Percentiles rank a stretch among this genome's conserved stretches.
Evolutionary conservation across 2,329 filamentous ascomycete genomes (phyloP).

Genomic region (Meredithiella fracta): DNA sequence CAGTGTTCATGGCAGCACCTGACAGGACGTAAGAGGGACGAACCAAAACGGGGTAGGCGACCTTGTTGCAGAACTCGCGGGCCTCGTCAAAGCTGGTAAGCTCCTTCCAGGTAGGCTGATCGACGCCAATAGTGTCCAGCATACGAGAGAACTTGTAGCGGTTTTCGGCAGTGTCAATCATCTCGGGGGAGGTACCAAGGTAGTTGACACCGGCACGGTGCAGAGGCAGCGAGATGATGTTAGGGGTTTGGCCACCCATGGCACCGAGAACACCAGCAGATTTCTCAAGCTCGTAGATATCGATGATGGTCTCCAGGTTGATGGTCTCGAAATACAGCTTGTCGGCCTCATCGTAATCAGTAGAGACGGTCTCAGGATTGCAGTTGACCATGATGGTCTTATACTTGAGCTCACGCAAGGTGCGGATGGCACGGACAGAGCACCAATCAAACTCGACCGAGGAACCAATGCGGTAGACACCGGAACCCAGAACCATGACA

Average conservation of each 20-base stretch:
- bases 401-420: slow-evolving; percentile 63
- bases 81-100: slow-evolving; percentile 89
- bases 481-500: slow-evolving; percentile 89
- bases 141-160: slow-evolving; percentile 97
- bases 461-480: slow-evolving; percentile 92
- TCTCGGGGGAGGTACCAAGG: slow-evolving; percentile 88
- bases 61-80: slow-evolving; percentile 67
- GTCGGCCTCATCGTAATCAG: slow-evolving; percentile 90
- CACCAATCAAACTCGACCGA: slow-evolving; percentile 99
- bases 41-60: slow-evolving; percentile 85
- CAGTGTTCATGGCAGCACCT: slow-evolving; percentile 97
- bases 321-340: slow-evolving; percentile 94
- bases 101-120: slow-evolving; percentile 97
- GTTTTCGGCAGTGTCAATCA: slow-evolving; percentile 97
- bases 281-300: slow-evolving; percentile 80
- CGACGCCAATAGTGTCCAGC: slow-evolving; percentile 84
- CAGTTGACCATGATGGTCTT: slow-evolving; percentile 97
- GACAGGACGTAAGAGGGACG: slow-evolving; percentile 93
- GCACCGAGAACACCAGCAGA: slow-evolving; percentile 77
- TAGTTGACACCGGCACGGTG: slow-evolving; percentile 82
- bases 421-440: slow-evolving; percentile 84
- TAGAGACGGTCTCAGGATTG: slow-evolving; percentile 78
- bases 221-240: slow-evolving; percentile 88
- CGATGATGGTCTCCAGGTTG: slow-evolving; percentile 72
- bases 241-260: slow-evolving; percentile 94